A percentile compares a stretch with the other conserved stretches of the same genome.
These are phyloP conservation scores for Fusarium pseudograminearum DNA, from an alignment of 2,329 filamentous ascomycete species.

Conservation along the genomic window DNA sequence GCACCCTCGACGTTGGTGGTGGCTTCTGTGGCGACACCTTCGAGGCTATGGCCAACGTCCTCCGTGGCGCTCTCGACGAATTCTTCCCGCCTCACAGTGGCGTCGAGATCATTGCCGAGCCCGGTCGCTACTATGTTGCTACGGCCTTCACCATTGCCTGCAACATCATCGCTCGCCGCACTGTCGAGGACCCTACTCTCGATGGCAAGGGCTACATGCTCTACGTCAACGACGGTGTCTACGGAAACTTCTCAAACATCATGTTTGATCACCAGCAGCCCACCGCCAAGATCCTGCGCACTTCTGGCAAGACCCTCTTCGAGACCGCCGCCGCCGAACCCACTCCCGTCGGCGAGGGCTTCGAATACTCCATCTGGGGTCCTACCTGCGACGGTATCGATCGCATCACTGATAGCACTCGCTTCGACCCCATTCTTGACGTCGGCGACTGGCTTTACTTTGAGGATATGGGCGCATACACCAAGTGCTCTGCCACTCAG, in stretches of 20 bases:
- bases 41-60: slow-evolving; percentile 85
- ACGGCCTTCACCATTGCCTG: slow-evolving; percentile 94
- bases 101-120: slow-evolving; percentile 92
- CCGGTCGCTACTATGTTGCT: slow-evolving; percentile 95
- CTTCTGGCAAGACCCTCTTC: slow-evolving; percentile 69
- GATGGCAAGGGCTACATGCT: slow-evolving; percentile 88
- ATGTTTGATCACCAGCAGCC: slow-evolving; percentile 99
- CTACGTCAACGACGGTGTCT: slow-evolving; percentile 97
- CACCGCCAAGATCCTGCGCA: slow-evolving; percentile 81
- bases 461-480: slow-evolving; percentile 98
- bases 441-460: slow-evolving; percentile 99
- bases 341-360: slow-evolving; percentile 61
- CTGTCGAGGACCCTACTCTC: slow-evolving; percentile 77
- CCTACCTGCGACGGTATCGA: slow-evolving; percentile 99
- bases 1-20: slow-evolving; percentile 92
- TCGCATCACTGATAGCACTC: slow-evolving; percentile 85
- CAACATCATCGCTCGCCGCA: slow-evolving; percentile 95
- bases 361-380: slow-evolving; percentile 97
- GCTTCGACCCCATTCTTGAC: slow-evolving; percentile 81
- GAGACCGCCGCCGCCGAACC: slow-evolving; percentile 64
- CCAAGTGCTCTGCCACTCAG: slow-evolving; percentile 95
- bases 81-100: slow-evolving; percentile 81
- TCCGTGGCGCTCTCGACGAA: slow-evolving; percentile 83
- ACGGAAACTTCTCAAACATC: slow-evolving; percentile 99
- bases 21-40: slow-evolving; percentile 94